These are phyloP conservation scores for Yarrowia sp. DNA, from an alignment of 805 yeast genomes.

Conservation along the genomic window DNA sequence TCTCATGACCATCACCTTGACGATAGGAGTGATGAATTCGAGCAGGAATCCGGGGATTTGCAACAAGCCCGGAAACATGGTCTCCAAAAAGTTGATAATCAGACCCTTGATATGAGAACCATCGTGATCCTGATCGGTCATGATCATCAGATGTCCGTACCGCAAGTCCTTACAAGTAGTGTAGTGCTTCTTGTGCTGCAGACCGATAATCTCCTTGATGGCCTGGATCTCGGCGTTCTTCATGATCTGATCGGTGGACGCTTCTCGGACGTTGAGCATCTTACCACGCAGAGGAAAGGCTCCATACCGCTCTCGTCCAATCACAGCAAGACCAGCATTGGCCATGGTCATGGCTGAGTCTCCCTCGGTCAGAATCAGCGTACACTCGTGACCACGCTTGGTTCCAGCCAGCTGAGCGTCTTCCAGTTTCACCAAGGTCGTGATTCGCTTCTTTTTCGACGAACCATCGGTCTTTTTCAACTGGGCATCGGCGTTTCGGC, in stretches of 20 bases:
- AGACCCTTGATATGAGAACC: conserved; percentile 97
- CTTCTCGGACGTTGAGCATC: conserved; percentile 91
- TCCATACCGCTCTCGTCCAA: conserved; percentile 93
- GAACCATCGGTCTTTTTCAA: conserved; percentile 84
- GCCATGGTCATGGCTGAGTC: conserved; percentile 93
- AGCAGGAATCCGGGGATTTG: conserved; percentile 87
- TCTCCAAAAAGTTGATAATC: conserved; percentile 86
- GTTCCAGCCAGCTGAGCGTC: conserved; percentile 98
- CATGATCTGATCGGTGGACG: conserved; percentile 89
- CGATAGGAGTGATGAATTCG: conserved; percentile 95
- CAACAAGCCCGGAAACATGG: conserved; percentile 89
- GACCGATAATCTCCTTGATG: conserved; percentile 89
- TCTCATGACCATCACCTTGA: conserved; percentile 74
- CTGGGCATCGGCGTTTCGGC: conserved; percentile 82
- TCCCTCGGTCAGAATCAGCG: conserved; percentile 92
- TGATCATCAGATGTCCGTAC: conserved; percentile 96
- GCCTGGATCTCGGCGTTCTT: conserved; percentile 95
- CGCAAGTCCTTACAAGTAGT: conserved; percentile 70
- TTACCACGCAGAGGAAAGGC: conserved; percentile 96
- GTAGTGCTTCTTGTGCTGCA: conserved; percentile 87
- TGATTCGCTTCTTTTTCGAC: conserved; percentile 69
- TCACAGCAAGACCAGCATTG: conserved; percentile 88
- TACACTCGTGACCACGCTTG: conserved; percentile 84
- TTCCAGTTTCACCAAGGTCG: conserved; percentile 83
- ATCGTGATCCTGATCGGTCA: conserved; percentile 99